A percentile compares a stretch with the other conserved stretches of the same genome.
These are phyloP conservation scores for Stereocaulon alpinum DNA, from an alignment of 495 filamentous ascomycete genomes.

Conservation along the genomic window DNA sequence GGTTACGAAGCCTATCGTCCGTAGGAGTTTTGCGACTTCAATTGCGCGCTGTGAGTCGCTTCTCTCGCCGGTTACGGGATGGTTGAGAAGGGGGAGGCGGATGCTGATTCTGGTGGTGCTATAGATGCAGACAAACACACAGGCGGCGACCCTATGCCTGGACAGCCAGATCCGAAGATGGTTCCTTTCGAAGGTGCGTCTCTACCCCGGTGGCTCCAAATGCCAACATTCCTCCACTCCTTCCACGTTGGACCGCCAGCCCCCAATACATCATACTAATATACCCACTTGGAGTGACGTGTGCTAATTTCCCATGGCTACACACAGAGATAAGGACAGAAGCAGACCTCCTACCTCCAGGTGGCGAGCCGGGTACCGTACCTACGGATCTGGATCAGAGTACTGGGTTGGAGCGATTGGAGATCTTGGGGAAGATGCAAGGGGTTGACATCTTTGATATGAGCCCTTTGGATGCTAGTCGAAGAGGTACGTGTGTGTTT, in stretches of 20 bases:
- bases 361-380: constrained; percentile 70
- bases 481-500: constrained; percentile 48
- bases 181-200: constrained; percentile 20
- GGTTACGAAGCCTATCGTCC: constrained; percentile 27
- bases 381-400: constrained; percentile 90
- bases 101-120: constrained; percentile 19
- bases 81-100: constrained; percentile 21
- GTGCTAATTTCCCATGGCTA: neutral
- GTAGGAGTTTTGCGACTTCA: constrained; percentile 40
- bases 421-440: constrained; percentile 98
- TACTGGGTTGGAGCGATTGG: constrained; percentile 94
- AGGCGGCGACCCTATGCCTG: constrained; percentile 18
- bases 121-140: constrained; percentile 9
- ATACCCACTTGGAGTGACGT: too few species aligned
- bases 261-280: too few species aligned
- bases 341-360: constrained; percentile 73
- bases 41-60: constrained; percentile 39
- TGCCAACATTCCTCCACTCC: neutral
- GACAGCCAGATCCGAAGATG: constrained; percentile 18
- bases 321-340: constrained; percentile 70
- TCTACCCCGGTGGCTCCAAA: neutral
- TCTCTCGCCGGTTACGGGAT: constrained; percentile 13
- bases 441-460: constrained; percentile 97
- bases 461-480: constrained; percentile 84
- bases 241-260: neutral